Evolutionary conservation across 1,139 yeast species (phyloP).

Genomic region (Tardiomyces depauwii): DNA sequence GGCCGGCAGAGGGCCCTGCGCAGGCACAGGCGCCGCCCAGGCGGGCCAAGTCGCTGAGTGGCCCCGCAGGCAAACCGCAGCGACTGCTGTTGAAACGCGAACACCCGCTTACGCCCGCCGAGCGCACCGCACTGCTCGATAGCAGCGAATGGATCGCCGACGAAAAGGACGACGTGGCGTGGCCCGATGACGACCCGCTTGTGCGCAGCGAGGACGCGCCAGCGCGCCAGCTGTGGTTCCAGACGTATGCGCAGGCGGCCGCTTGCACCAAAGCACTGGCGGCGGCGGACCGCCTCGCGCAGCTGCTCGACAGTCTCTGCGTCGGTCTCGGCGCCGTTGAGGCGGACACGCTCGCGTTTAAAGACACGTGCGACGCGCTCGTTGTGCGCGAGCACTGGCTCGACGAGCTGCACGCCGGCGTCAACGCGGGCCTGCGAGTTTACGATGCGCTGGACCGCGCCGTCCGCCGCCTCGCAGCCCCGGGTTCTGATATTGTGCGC

Average conservation of each 20-base stretch:
- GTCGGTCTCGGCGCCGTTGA: not conserved
- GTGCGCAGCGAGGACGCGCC: not conserved
- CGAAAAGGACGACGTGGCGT: not conserved
- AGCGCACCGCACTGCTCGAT: not conserved
- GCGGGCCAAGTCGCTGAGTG: not conserved
- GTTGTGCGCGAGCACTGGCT: not conserved
- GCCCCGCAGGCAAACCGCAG: not conserved
- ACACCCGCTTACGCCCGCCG: not conserved
- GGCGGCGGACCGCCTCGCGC: not conserved
- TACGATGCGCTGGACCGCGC: constrained; percentile 66
- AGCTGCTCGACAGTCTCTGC: not conserved
- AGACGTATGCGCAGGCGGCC: not conserved
- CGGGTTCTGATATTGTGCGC: constrained; percentile 49
- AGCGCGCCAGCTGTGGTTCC: not conserved
- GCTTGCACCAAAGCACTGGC: not conserved
- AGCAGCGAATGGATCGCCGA: not conserved
- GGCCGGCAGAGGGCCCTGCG: not conserved
- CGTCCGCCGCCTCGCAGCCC: constrained; percentile 56
- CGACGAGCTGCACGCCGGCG: constrained; percentile 20
- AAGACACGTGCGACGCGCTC: not conserved
- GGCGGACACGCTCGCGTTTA: not conserved
- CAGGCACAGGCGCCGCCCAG: not conserved
- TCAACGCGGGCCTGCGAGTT: constrained; percentile 43
- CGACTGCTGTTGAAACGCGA: not conserved
- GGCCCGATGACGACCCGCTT: not conserved